Conservation (phyloP, 441 rosid species). For the Pelargonium australe region DNA sequence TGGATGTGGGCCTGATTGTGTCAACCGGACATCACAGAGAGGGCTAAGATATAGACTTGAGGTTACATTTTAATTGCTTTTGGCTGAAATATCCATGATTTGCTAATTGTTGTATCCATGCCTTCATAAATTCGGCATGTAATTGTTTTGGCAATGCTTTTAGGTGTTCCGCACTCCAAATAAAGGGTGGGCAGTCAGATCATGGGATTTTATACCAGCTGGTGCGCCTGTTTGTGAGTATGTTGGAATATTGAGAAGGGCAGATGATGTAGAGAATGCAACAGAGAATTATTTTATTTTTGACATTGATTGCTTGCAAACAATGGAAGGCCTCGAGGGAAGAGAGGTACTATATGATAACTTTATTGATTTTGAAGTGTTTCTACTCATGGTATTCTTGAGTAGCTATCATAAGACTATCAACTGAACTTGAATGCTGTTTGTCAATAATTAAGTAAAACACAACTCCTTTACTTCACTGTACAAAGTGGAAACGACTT, state of each 20-base stretch:
- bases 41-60: constrained; percentile 60
- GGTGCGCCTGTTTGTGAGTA: constrained; percentile 95
- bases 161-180: constrained; percentile 80
- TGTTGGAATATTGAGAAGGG: constrained; percentile 54
- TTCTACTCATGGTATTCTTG: no score
- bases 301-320: constrained; percentile 90
- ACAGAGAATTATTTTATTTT: constrained; percentile 68
- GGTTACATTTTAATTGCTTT: constrained; percentile 39
- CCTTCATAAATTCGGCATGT: background rate
- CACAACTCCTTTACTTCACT: no score
- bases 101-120: background rate
- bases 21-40: constrained; percentile 75
- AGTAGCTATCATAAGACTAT: no score
- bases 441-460: no score
- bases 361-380: no score
- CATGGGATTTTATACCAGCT: constrained; percentile 89
- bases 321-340: constrained; percentile 74
- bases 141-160: constrained; percentile 10
- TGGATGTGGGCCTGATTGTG: constrained; percentile 73
- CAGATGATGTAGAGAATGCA: constrained; percentile 61
- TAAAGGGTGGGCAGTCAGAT: constrained; percentile 95
- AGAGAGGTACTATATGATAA: constrained; percentile 46
- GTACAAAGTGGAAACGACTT: no score
- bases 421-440: no score
- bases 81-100: background rate